Base-by-base conservation (phyloP, 139 green algal species). In the Spirogloea muscicola region DNA sequence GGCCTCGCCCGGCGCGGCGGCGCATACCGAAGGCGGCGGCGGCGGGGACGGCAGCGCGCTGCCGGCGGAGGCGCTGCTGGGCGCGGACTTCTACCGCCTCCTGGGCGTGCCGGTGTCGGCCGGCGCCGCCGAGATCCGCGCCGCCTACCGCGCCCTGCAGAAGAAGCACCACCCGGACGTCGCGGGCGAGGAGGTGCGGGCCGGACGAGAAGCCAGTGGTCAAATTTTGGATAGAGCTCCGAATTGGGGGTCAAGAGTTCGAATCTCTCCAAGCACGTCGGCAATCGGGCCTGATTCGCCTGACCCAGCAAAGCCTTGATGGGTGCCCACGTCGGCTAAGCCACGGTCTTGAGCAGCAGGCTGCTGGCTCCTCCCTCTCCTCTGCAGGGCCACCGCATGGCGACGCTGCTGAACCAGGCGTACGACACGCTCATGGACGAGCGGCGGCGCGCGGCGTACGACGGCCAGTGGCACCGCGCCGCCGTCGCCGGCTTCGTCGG, bases 141-240 rank as follows among this genome's bases (percentile, higher is more conserved):
- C 10, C 31, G 65, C 65, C 16, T 74, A 74, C 65, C 36, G 48
- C 29, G 10, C 10, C 21, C 44, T 63, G 36, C 33, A 49, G 65
- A 74, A 74, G 68, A 42, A 39, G 37, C 77, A 73, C 76, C 80
- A 85, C 80, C 80, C 80, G 25, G 80, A 85, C 68, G 13, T 85
- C n/a, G 58, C 64, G 3, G 80, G 80, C 2, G 68, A 78, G 36
- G 58, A 68, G 60, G 60, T 52, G 29, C 60, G 38, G n/a, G n/a
- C n/a, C n/a, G n/a, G n/a, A n/a, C n/a, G n/a, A n/a, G n/a, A n/a
- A n/a, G n/a, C n/a, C n/a, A n/a, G n/a, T n/a, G n/a, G n/a, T n/a
- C n/a, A n/a, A n/a, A n/a, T n/a, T n/a, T n/a, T n/a, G n/a, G n/a
- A n/a, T n/a, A n/a, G n/a, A n/a, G n/a, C n/a, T n/a, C n/a, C n/a